Base-by-base conservation (phyloP, 495 filamentous ascomycete genomes). In the Pseudomonodictys pantanalensis region DNA sequence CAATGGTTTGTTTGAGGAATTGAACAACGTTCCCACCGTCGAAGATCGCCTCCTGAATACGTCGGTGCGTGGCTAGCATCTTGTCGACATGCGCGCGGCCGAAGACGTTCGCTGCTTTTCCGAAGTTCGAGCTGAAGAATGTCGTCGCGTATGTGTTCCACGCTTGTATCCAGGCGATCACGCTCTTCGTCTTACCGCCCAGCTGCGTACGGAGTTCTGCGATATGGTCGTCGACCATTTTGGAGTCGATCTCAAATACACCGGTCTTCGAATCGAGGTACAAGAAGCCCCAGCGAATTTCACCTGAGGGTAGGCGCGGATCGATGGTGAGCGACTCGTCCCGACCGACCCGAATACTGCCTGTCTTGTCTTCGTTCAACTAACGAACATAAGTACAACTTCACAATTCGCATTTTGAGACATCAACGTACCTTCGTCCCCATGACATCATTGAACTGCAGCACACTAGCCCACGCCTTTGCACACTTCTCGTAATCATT, bases 91-190 rank as follows among this genome's bases (percentile, higher is more conserved):
- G 86, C 24, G 74, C 69, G 41, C 75, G 75, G 0, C 86, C 86
- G 56, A 86, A 86, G 63, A 83, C 86, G 54, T 85, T 78, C 1
- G 84, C 83, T 8, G 83, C 78, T 57, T 79, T 79, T 6, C 82
- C 84, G 52, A 89, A 89, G 58, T 87, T 87, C 61, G 78, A 79
- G 47, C 75, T 77, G 67, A 89, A 88, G 67, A 87, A 88, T 0
- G 76, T 78, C 2, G 74, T 77, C n/a, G 79, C 82, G 63, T 84
- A 87, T 44, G 75, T 79, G 63, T 88, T 88, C 78, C 83, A 88
- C 1, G 79, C 81, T 50, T 86, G 78, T 17, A 86, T 77, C 78
- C 83, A 87, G 18, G 78, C 70, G 58, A 89, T 85, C 12, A 87
- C 67, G 51, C 77, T 82, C 50, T 76, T 76, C 58, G 76, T 76